Base-by-base conservation (phyloP, 2,329 filamentous ascomycete genomes). In the Cladosporium sp. region DNA sequence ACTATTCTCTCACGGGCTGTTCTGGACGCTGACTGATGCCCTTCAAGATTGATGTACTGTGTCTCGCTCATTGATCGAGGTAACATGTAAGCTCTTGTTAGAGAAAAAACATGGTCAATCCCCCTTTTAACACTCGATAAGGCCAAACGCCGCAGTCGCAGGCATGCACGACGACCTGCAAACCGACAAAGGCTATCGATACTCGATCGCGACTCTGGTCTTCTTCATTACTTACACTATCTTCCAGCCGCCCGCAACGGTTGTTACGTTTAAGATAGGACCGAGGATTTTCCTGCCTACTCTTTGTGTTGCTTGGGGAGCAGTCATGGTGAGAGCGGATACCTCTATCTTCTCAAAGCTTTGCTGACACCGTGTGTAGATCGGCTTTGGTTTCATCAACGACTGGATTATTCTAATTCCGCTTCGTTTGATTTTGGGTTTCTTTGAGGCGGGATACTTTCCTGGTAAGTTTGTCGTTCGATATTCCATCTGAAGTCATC, bases 51-150 rank as follows among this genome's bases (percentile, higher is more conserved):
- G 65, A 39, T 65, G 65, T 65, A 93, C 76, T 91, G 89, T 74
- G 83, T 91, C 71, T 89, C 86, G 69, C 79, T 94, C 66, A 91
- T 94, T 86, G 91, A 95, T 74, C 83, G 91, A 43, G 92, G 89
- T 1, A 94, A 94, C 76, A 79, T 93, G 74, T 57, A 57, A 39
- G 54, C 28, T 39, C 5, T 23, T 10, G 5, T 5, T 18, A 3
- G 8, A 3, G 18, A 32, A 8, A 32, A 18, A 3, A 30, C 1
- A 10, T 11, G 7, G 5, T 3, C 5, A n/a, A 53, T 10, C 16
- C 6, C n/a, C 11, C 16, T 2, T 3, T 26, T 54, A 30, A 54
- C 6, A n/a, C 1, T 32, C 18, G 5, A 18, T 23, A 3, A 57
- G 54, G 54, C 86, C 86, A 18, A 82, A 86, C 25, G 91, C 90